phyloP scores from a whole-genome alignment of 1,284 basidiomycete species.

The Cryptococcus maquisensis region DNA sequence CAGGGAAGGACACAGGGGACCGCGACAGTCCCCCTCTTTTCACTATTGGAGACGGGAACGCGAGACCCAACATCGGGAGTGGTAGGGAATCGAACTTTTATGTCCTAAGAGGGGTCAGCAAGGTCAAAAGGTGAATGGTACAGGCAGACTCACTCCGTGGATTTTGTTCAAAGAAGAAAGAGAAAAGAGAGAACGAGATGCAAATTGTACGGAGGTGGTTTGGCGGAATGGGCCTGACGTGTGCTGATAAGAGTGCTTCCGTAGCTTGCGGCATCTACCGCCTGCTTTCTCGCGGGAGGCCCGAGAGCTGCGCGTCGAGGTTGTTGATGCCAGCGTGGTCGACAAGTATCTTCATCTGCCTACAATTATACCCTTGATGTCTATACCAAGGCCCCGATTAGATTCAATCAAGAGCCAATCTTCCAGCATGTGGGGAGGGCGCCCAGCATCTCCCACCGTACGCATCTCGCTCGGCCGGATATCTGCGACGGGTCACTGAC shows the following conservation, averaged over 20 bases:
- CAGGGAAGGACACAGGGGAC: constrained; percentile 18
- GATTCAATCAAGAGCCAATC: constrained; percentile 26
- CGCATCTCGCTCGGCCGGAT: constrained; percentile 4
- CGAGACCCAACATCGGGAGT: constrained; percentile 46
- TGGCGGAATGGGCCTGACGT: constrained; percentile 2
- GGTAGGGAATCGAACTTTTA: constrained; percentile 47
- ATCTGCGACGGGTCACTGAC: neutral
- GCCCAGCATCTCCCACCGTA: constrained; percentile 36
- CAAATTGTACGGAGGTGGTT: neutral
- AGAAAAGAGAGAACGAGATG: constrained; percentile 1
- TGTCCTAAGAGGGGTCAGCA: constrained; percentile 28
- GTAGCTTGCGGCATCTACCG: neutral
- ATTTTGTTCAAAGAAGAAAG: constrained; percentile 11
- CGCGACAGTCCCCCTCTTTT: constrained; percentile 6
- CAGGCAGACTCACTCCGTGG: constrained; percentile 26
- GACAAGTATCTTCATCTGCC: too few relatives aligned
- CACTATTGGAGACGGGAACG: constrained; percentile 48
- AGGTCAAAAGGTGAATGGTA: neutral
- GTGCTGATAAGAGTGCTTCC: neutral
- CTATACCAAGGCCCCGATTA: constrained; percentile 17
- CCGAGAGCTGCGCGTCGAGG: neutral
- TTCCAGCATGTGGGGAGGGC: constrained; percentile 24
- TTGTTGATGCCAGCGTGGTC: too few relatives aligned
- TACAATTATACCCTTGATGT: too few relatives aligned
- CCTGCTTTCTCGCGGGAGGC: neutral